Evolutionary conservation across 2,329 filamentous ascomycete genomes (phyloP).

Genomic region (Cladosporium oxysporum): DNA sequence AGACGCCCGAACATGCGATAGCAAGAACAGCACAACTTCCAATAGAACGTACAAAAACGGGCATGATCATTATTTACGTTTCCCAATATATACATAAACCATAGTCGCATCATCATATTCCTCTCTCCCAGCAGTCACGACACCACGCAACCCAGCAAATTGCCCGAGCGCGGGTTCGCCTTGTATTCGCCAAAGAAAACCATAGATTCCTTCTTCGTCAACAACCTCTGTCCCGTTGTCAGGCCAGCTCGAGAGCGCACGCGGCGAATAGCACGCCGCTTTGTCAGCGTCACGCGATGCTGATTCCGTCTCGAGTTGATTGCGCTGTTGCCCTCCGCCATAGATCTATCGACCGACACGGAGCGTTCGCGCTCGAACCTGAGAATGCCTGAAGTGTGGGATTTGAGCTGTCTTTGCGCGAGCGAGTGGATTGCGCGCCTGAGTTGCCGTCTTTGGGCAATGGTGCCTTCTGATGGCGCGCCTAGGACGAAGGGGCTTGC

Average conservation of each 20-base stretch:
- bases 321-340: background rate
- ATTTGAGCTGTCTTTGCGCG: conserved; percentile 9
- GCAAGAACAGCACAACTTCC: background rate
- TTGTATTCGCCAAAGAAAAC: conserved; percentile 12
- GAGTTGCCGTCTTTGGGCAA: conserved; percentile 1
- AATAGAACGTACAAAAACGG: background rate
- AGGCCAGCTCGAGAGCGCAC: background rate
- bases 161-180: background rate
- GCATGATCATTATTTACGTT: conserved; percentile 2
- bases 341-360: background rate
- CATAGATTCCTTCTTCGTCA: conserved; percentile 15
- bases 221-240: background rate
- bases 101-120: background rate
- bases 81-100: background rate
- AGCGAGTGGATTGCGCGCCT: conserved; percentile 1
- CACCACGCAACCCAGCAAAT: background rate
- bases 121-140: background rate
- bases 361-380: background rate
- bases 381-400: background rate
- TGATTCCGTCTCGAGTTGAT: background rate
- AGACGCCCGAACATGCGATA: background rate
- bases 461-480: conserved; percentile 1
- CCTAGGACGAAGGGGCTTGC: background rate
- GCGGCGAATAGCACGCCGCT: background rate
- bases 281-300: background rate